Conservation (phyloP, 257 asterid species). For the Solanum neorickii region DNA sequence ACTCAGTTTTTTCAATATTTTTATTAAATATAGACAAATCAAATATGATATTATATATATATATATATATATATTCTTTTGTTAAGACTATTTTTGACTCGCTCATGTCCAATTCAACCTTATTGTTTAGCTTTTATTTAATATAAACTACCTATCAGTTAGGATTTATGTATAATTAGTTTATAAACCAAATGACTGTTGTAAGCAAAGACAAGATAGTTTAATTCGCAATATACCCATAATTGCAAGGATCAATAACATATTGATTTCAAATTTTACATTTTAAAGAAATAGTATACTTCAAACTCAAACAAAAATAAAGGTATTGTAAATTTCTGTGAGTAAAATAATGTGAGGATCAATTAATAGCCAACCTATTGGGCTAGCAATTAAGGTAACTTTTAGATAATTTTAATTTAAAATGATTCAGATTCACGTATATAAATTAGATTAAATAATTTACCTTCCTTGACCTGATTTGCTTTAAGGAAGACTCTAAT, state of each 20-base stretch:
- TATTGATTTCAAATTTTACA: neutral
- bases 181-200: no score
- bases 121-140: neutral
- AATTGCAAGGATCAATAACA: neutral
- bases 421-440: neutral
- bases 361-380: neutral
- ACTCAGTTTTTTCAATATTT: neutral
- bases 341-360: neutral
- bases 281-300: neutral
- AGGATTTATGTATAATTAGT: neutral
- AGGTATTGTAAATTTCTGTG: neutral
- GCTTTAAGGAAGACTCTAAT: conserved; percentile 18
- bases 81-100: neutral
- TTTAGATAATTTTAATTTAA: neutral
- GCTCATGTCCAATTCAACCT: neutral
- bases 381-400: neutral
- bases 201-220: neutral
- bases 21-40: neutral
- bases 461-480: conserved; percentile 27
- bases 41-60: neutral
- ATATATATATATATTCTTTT: neutral
- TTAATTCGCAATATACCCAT: neutral
- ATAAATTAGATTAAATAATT: neutral
- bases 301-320: neutral
- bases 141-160: neutral